phyloP scores from a whole-genome alignment of 2,329 filamentous ascomycete genomes.

The Colletotrichum camelliae region DNA sequence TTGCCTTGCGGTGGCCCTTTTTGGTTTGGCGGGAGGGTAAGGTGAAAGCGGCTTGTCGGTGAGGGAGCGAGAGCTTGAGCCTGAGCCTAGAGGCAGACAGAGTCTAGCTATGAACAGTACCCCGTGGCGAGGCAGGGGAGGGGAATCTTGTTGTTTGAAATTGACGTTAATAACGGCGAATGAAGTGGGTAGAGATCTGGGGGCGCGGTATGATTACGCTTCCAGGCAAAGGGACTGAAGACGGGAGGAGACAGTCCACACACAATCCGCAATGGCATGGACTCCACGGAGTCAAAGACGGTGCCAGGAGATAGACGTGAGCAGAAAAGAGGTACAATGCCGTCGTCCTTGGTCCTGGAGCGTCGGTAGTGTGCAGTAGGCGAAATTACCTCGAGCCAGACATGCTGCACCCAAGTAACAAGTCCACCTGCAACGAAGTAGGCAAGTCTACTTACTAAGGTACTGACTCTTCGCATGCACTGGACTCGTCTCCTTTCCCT shows the following conservation, averaged over 20 bases:
- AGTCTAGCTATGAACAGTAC: background rate
- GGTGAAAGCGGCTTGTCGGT: background rate
- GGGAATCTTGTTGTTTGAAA: background rate
- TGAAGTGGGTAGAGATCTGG: background rate
- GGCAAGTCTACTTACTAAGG: background rate
- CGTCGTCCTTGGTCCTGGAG: background rate
- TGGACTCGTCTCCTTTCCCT: background rate
- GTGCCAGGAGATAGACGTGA: background rate
- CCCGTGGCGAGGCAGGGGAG: background rate
- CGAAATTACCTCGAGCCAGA: constrained; percentile 10
- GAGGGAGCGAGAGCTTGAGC: background rate
- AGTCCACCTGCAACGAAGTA: background rate
- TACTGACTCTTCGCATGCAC: background rate
- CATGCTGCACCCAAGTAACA: background rate
- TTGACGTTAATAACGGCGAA: constrained; percentile 10
- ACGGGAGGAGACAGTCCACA: background rate
- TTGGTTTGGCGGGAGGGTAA: background rate
- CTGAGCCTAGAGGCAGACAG: background rate
- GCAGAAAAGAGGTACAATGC: background rate
- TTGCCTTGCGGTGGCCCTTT: background rate
- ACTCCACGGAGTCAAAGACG: background rate
- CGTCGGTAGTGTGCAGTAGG: constrained; percentile 10
- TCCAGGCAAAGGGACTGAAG: background rate
- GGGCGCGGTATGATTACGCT: background rate
- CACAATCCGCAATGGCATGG: background rate